Conservation (phyloP, 169 alveolate genomes). For the Pseudocohnilembus persalinus region DNA sequence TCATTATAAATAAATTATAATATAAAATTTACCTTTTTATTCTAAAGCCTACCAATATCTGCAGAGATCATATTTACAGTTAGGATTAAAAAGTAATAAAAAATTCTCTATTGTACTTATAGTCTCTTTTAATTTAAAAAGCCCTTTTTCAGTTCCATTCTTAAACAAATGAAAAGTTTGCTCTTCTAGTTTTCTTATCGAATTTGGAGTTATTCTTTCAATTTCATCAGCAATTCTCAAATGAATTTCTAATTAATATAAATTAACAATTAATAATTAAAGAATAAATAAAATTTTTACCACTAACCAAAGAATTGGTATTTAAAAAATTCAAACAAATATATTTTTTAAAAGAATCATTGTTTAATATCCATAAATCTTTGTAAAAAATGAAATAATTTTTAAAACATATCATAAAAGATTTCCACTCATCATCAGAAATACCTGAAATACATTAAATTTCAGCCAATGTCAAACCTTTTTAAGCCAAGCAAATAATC, state of each 20-base stretch:
- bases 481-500: constrained; percentile 23
- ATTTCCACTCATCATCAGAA: constrained; percentile 36
- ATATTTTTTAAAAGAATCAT: constrained; percentile 33
- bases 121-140: constrained; percentile 61
- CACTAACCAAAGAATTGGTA: background rate
- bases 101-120: constrained; percentile 61
- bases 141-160: constrained; percentile 36
- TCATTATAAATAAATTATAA: no score
- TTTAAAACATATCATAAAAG: constrained; percentile 39
- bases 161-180: constrained; percentile 44
- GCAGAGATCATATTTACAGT: constrained; percentile 56
- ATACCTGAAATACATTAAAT: constrained; percentile 11
- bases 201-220: constrained; percentile 35
- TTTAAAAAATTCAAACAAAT: constrained; percentile 6
- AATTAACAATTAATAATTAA: no score
- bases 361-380: constrained; percentile 39
- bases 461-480: constrained; percentile 34
- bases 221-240: constrained; percentile 33
- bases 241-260: background rate
- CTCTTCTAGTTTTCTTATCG: constrained; percentile 59
- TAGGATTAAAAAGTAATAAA: constrained; percentile 52
- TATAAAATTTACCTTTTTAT: constrained; percentile 8
- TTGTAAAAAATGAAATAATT: constrained; percentile 30
- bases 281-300: no score
- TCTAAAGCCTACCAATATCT: constrained; percentile 59